Percentiles rank a stretch among this genome's conserved stretches.
phyloP scores from a whole-genome alignment of 768 basidiomycete genomes.

The Piloderma croceum region DNA sequence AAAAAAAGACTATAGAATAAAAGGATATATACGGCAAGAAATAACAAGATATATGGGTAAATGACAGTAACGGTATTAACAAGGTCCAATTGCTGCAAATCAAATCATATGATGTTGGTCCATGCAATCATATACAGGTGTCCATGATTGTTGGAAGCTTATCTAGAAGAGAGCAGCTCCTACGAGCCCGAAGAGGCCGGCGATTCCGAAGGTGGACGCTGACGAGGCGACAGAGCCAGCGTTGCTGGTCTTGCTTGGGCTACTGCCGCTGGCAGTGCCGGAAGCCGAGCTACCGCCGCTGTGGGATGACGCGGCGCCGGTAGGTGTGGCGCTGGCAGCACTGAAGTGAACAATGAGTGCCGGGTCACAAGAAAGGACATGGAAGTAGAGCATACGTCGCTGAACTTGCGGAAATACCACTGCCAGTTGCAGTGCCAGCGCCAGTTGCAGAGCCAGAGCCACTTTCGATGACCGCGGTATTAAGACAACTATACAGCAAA shows the following conservation, averaged over 20 bases:
- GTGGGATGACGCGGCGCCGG: slow-evolving; percentile 13
- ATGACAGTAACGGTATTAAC: neutral
- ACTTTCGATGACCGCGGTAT: slow-evolving; percentile 13
- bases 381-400: too few relatives aligned
- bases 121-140: slow-evolving; percentile 10
- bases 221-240: slow-evolving; percentile 29
- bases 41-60: neutral
- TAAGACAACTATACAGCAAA: slow-evolving; percentile 19
- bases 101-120: too few relatives aligned
- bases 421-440: too few relatives aligned
- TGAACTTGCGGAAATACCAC: too few relatives aligned
- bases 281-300: slow-evolving; percentile 9
- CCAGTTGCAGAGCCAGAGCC: slow-evolving; percentile 6
- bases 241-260: slow-evolving; percentile 18
- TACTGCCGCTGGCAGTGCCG: slow-evolving; percentile 15
- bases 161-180: slow-evolving; percentile 44
- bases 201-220: slow-evolving; percentile 37
- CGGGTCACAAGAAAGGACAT: too few relatives aligned
- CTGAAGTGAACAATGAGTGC: too few relatives aligned
- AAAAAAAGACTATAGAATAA: neutral
- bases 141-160: neutral
- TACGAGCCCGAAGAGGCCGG: slow-evolving; percentile 45
- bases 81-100: slow-evolving; percentile 14
- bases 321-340: too few relatives aligned
- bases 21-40: neutral